These are phyloP conservation scores for Endoconidiophora laricicola DNA, from an alignment of 2,329 filamentous ascomycete genomes.

Conservation along the genomic window DNA sequence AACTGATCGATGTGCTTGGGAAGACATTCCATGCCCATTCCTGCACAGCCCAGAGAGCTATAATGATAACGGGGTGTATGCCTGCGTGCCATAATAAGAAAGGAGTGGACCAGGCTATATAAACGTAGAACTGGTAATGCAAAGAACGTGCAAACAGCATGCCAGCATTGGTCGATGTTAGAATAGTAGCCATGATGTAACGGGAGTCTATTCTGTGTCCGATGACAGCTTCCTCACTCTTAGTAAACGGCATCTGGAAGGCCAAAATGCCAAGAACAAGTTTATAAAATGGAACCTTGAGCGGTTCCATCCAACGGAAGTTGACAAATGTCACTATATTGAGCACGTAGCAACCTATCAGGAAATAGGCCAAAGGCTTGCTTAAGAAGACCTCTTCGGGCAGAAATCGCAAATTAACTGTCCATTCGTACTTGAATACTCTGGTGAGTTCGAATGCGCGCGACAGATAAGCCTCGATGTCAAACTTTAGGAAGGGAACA, in stretches of 20 bases:
- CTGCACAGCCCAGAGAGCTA: constrained; percentile 56
- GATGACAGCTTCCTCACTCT: constrained; percentile 38
- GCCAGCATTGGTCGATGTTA: constrained; percentile 62
- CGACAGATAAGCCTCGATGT: constrained; percentile 55
- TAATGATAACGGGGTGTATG: constrained; percentile 49
- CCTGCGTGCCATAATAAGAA: constrained; percentile 72
- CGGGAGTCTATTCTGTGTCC: constrained; percentile 45
- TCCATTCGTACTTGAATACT: constrained; percentile 94
- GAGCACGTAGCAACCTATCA: constrained; percentile 48
- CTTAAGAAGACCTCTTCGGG: constrained; percentile 64
- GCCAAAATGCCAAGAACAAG: constrained; percentile 32
- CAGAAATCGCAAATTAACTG: constrained; percentile 96
- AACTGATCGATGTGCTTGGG: constrained; percentile 51
- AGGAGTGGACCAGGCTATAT: constrained; percentile 76
- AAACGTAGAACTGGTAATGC: constrained; percentile 92
- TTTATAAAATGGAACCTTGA: constrained; percentile 37
- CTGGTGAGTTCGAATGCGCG: constrained; percentile 82
- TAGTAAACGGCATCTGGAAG: constrained; percentile 28
- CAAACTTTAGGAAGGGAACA: constrained; percentile 50
- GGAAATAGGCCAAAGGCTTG: constrained; percentile 45
- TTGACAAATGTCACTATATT: constrained; percentile 51
- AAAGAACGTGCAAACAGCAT: constrained; percentile 74
- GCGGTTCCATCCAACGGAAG: constrained; percentile 56
- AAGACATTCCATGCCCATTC: constrained; percentile 93
- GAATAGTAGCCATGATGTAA: constrained; percentile 60